phyloP scores from a whole-genome alignment of 176 grass and related monocot genomes.

The Triticum monococcum region DNA sequence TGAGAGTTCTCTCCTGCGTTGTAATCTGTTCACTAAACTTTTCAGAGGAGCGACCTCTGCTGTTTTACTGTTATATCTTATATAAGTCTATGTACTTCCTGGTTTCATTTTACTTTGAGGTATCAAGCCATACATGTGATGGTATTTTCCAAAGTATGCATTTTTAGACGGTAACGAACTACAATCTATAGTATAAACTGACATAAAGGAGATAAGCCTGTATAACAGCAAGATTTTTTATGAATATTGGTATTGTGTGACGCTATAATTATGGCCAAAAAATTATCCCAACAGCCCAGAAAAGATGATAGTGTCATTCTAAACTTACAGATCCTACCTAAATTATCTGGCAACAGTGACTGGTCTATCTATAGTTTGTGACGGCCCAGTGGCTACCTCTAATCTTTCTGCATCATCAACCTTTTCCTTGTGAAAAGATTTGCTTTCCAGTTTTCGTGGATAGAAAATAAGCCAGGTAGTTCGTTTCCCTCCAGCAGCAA shows the following conservation, averaged over 20 bases:
- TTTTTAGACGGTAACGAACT: not conserved
- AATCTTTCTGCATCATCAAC: not conserved
- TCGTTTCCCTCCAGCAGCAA: not conserved
- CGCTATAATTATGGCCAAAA: not conserved
- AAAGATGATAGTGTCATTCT: not conserved
- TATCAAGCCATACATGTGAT: not conserved
- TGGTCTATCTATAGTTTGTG: constrained; percentile 1
- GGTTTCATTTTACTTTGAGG: not conserved
- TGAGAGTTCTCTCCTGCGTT: too few species aligned
- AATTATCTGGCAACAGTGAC: not conserved
- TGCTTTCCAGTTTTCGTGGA: not conserved
- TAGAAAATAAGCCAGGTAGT: not conserved
- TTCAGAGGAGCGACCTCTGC: too few species aligned
- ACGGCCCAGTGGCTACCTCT: constrained; percentile 8
- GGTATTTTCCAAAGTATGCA: not conserved
- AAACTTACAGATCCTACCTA: not conserved
- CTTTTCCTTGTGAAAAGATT: not conserved
- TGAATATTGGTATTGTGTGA: not conserved
- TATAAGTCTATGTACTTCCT: too few species aligned
- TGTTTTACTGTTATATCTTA: too few species aligned
- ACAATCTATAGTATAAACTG: not conserved
- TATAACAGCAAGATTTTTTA: not conserved
- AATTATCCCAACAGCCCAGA: not conserved
- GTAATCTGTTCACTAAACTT: too few species aligned
- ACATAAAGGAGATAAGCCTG: not conserved